phyloP scores from a whole-genome alignment of 768 basidiomycete species.

The Pleurotus sapidus region DNA sequence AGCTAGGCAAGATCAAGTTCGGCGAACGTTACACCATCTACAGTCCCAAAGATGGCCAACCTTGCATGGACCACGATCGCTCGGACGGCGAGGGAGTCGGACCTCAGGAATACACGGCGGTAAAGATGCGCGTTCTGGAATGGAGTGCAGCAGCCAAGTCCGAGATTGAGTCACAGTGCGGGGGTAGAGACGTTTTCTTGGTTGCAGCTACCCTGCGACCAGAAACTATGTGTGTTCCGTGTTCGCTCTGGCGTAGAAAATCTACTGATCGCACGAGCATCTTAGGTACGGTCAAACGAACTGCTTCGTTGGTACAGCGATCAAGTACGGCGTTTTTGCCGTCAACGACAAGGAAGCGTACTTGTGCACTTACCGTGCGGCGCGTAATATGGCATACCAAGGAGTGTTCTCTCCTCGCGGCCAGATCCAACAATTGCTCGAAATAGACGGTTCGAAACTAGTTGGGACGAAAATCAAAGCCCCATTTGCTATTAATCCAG shows the following conservation, averaged over 20 bases:
- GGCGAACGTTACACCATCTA: conserved; percentile 98
- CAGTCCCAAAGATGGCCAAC: conserved; percentile 97
- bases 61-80: conserved; percentile 99
- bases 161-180: conserved; percentile 63
- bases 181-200: conserved; percentile 80
- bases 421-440: conserved; percentile 66
- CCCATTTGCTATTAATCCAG: conserved; percentile 75
- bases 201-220: conserved; percentile 96
- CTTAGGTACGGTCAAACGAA: conserved; percentile 96
- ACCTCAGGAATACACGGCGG: conserved; percentile 91
- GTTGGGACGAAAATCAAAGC: conserved; percentile 90
- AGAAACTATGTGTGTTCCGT: conserved; percentile 81
- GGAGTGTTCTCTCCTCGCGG: conserved; percentile 75
- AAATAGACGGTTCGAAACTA: conserved; percentile 76
- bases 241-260: too few species aligned
- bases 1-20: conserved; percentile 92
- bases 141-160: conserved; percentile 74
- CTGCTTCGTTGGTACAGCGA: conserved; percentile 87
- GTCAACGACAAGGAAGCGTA: conserved; percentile 85
- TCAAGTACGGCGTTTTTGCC: conserved; percentile 94
- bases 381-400: conserved; percentile 98
- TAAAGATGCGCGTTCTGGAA: conserved; percentile 91
- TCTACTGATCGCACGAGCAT: neutral
- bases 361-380: conserved; percentile 84
- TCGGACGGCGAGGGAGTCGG: conserved; percentile 91